phyloP scores from a whole-genome alignment of 495 filamentous ascomycete genomes.

The Talaromyces trachyspermus region DNA sequence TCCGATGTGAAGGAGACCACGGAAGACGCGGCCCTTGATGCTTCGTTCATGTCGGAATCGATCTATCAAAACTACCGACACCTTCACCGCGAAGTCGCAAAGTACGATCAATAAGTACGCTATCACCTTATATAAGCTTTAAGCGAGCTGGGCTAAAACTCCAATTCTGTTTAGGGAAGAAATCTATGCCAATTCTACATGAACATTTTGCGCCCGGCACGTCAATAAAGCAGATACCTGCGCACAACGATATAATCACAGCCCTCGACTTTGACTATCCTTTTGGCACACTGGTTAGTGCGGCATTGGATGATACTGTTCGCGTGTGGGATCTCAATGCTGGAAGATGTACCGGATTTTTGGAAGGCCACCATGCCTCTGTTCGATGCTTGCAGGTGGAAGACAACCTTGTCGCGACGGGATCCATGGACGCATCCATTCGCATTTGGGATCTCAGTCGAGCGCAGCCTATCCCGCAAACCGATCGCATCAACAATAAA shows the following conservation, averaged over 20 bases:
- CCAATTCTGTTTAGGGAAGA: slow-evolving; percentile 39
- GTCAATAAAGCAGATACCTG: slow-evolving; percentile 76
- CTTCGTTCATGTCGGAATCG: slow-evolving; percentile 92
- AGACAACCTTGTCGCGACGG: slow-evolving; percentile 91
- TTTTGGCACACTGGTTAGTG: slow-evolving; percentile 92
- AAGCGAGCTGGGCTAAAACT: not conserved
- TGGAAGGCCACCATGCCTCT: slow-evolving; percentile 93
- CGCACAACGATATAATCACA: slow-evolving; percentile 84
- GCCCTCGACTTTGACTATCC: slow-evolving; percentile 93
- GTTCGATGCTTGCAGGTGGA: slow-evolving; percentile 91
- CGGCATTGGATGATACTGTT: slow-evolving; percentile 93
- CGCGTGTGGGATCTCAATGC: slow-evolving; percentile 94
- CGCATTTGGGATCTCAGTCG: slow-evolving; percentile 85
- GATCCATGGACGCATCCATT: slow-evolving; percentile 93
- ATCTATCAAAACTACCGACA: slow-evolving; percentile 83
- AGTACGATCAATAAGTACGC: slow-evolving; percentile 51
- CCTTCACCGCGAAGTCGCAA: slow-evolving; percentile 54
- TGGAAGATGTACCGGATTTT: slow-evolving; percentile 78
- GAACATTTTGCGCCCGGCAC: slow-evolving; percentile 92
- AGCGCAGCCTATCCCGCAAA: slow-evolving; percentile 50
- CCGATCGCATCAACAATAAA: slow-evolving; percentile 58
- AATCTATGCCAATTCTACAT: slow-evolving; percentile 90
- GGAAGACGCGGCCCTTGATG: slow-evolving; percentile 51
- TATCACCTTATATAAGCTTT: not conserved
- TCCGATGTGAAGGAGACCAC: slow-evolving; percentile 39